Evolutionary conservation across 1,284 basidiomycete genomes (phyloP), one percentile per base, ranked within the genome.

Genomic region (Moniliella sp.): DNA sequence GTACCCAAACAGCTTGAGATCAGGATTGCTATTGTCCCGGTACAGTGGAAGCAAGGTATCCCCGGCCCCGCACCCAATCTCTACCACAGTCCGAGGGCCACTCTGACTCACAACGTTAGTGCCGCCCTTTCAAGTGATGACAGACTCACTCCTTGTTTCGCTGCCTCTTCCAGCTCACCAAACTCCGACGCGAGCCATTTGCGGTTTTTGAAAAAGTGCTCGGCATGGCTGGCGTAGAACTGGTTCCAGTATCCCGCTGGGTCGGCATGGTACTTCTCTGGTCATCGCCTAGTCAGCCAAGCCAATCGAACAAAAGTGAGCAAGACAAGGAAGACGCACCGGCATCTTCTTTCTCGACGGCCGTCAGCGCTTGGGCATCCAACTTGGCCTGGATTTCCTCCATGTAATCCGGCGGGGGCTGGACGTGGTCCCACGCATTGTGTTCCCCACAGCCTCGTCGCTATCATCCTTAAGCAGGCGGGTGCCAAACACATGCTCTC

Each of bases 1-100:
- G 45, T 78, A 88, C 84, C 86, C 32, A 72, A 7, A 70, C 8
- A 66, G 21, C 77, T 65, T 57, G 13, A 97, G 69, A 0, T 71
- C 58, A 0, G 79, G 73, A 58, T 99, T 99, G 52, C 73, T 62
- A 57, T 93, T 94, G 25, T 72, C 65, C 28, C 72, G 67, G 9
- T 93, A 65, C 2, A 93, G 64, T 0, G 91, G 91, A 50, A 91
- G 94, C 0, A 86, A 73, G 2, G 86, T 79, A 56, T 91, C 93
- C 15, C 91, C 91, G 11, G 83, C 56, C 0, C 56, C 56, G 35
- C 56, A 59, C 2, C 56, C 56, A 0, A 59, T 48, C 18, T 59
- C 56, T 8, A 59, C 28, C 12, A 59, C 42, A 12, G 36, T 40
- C 30, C 28, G 47, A 2, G 38, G 33, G 16, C 15, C 23, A 1